These are phyloP conservation scores for Ulota crispa DNA, from an alignment of 225 moss, liverwort and hornwort genomes.

Conservation along the genomic window DNA sequence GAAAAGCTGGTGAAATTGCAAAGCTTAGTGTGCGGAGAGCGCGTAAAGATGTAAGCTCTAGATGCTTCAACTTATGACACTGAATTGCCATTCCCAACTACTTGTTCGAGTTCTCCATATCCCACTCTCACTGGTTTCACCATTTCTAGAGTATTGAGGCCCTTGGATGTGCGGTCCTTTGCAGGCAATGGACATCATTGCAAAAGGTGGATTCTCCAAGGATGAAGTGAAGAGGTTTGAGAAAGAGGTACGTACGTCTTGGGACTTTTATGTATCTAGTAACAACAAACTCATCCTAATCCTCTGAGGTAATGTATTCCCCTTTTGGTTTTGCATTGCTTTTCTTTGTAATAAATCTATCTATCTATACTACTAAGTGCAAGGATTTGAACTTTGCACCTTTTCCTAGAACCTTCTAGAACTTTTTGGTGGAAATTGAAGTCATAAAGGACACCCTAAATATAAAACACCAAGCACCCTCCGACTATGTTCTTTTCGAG, in stretches of 20 bases:
- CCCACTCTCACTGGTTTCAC: background rate
- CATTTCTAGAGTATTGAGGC: background rate
- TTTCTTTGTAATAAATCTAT: too few species aligned
- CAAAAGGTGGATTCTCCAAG: conserved; percentile 63
- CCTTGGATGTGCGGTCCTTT: background rate
- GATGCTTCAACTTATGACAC: background rate
- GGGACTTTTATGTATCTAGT: background rate
- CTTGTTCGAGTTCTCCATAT: background rate
- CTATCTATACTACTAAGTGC: too few species aligned
- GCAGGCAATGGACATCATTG: conserved; percentile 68
- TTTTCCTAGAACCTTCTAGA: too few species aligned
- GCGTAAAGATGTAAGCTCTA: conserved; percentile 69
- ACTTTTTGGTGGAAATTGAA: too few species aligned
- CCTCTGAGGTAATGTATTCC: background rate
- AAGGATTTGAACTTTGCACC: too few species aligned
- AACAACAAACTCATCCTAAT: background rate
- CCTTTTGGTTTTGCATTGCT: background rate
- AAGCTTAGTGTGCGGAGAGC: conserved; percentile 87
- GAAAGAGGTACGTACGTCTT: conserved; percentile 71
- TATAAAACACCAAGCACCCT: too few species aligned
- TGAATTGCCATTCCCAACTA: background rate
- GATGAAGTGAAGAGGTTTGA: conserved; percentile 81
- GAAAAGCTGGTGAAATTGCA: conserved; percentile 84
- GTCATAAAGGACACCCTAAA: too few species aligned
- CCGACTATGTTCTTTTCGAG: too few species aligned